These are phyloP conservation scores for Rhexocercosporidium sp. DNA, from an alignment of 2,329 filamentous ascomycete species.

Conservation along the genomic window DNA sequence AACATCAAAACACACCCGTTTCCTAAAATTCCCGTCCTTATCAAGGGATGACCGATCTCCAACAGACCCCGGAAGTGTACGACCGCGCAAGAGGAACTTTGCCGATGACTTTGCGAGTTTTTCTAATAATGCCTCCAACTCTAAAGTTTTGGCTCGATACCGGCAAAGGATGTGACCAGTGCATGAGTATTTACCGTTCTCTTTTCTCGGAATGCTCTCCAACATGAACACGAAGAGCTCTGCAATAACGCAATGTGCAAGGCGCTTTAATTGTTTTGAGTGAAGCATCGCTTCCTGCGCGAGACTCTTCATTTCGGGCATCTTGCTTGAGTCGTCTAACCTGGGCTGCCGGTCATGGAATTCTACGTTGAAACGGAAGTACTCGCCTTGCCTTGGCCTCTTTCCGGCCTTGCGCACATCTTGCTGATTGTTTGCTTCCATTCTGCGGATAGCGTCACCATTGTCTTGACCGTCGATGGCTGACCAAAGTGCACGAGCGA, in stretches of 20 bases:
- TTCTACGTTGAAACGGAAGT: slow-evolving; percentile 36
- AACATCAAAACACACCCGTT: slow-evolving; percentile 32
- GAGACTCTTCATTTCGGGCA: slow-evolving; percentile 28
- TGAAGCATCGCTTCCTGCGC: slow-evolving; percentile 25
- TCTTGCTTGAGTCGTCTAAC: slow-evolving; percentile 29
- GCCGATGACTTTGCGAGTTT: slow-evolving; percentile 26
- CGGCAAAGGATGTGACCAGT: slow-evolving; percentile 33
- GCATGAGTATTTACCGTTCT: slow-evolving; percentile 29
- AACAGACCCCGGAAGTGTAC: slow-evolving; percentile 25
- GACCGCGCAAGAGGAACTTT: slow-evolving; percentile 32
- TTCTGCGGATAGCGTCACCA: slow-evolving; percentile 20
- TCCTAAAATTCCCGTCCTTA: slow-evolving; percentile 33
- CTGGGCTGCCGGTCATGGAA: slow-evolving; percentile 23
- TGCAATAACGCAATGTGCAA: slow-evolving; percentile 31
- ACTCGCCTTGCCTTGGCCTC: slow-evolving; percentile 24
- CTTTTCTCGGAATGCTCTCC: slow-evolving; percentile 26
- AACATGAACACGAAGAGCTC: slow-evolving; percentile 37
- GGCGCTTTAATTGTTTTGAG: slow-evolving; percentile 28
- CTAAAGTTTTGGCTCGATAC: slow-evolving; percentile 21
- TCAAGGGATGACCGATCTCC: slow-evolving; percentile 30
- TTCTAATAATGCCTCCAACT: slow-evolving; percentile 28
- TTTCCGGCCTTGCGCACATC: slow-evolving; percentile 18
- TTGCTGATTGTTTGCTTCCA: slow-evolving; percentile 10
- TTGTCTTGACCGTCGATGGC: slow-evolving; percentile 31
- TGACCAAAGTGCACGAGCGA: slow-evolving; percentile 27